Base-by-base conservation (phyloP, 1,139 yeast species). In the Nakaseomyces delphensis region DNA sequence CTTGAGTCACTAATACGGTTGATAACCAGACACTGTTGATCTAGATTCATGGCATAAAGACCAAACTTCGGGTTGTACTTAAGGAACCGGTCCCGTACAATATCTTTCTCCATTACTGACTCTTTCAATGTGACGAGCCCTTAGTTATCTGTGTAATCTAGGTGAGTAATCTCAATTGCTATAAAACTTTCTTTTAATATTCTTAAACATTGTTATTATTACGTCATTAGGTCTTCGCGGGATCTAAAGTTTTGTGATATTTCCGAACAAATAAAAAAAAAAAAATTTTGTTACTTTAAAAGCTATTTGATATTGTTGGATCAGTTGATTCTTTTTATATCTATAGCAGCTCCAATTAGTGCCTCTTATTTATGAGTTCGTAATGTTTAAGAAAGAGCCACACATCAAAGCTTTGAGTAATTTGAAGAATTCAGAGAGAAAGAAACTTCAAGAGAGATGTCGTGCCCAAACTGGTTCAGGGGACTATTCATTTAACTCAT, bases 361-460 rank as follows among this genome's bases (percentile, higher is more conserved):
- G n/a, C n/a, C n/a, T n/a, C n/a, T n/a, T n/a, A n/a, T n/a, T n/a
- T n/a, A n/a, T n/a, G n/a, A n/a, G n/a, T n/a, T n/a, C n/a, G n/a
- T n/a, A n/a, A 80, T 81, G 87, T 82, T 81, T 52, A 75, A 73
- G 57, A 80, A 79, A 51, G 75, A 73, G 41, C 78, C 84, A 5
- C 70, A 75, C 60, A 68, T 79, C 42, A 86, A 86, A 63, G 80
- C 94, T 3, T 69, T 78, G 40, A 76, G 95, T 8, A 84, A 84
- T 54, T 70, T 89, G 48, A 87, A 87, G 62, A 76, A 85, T 10
- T 83, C 95, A 0, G 96, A 87, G 49, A 67, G 94, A 39, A 73
- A 87, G 54, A 76, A 74, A 51, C 64, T 85, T 29, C 65, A 79
- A 10, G 60, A 66, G 9, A 57, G 64, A 1, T 73, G 76, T 10